Conservation (phyloP, 768 basidiomycete species). For the Daedalea quercina region DNA sequence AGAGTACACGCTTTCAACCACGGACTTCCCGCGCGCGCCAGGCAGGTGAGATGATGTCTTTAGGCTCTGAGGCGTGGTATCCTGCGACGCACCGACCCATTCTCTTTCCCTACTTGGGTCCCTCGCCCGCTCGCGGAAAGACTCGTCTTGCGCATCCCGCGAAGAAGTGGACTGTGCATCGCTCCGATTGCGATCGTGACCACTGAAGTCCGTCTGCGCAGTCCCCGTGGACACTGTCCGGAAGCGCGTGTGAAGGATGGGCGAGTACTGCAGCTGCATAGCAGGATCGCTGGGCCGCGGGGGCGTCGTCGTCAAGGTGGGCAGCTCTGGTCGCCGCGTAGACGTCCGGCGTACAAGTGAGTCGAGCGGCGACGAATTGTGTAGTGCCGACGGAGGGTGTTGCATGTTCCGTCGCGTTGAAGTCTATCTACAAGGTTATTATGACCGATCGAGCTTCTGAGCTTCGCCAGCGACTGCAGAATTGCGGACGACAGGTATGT, state of each 20-base stretch:
- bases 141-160: constrained; percentile 7
- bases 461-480: too few species aligned
- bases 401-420: not conserved
- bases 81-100: not conserved
- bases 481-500: too few species aligned
- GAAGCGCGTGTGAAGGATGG: constrained; percentile 44
- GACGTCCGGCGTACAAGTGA: constrained; percentile 51
- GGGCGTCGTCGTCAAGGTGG: constrained; percentile 8
- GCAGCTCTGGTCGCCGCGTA: constrained; percentile 28
- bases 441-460: too few species aligned
- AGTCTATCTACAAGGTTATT: not conserved
- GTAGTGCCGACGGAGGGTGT: constrained; percentile 12
- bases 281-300: constrained; percentile 1
- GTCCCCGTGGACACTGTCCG: constrained; percentile 33
- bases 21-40: not conserved
- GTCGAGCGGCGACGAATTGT: constrained; percentile 50
- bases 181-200: constrained; percentile 5
- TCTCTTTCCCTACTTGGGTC: not conserved
- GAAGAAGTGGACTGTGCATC: constrained; percentile 9
- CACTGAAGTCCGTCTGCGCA: constrained; percentile 21
- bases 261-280: constrained; percentile 31
- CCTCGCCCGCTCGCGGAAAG: not conserved
- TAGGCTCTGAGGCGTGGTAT: not conserved
- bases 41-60: not conserved
- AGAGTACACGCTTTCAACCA: constrained; percentile 11